Conservation (phyloP, 805 yeast species). For the Yarrowia hollandica region DNA sequence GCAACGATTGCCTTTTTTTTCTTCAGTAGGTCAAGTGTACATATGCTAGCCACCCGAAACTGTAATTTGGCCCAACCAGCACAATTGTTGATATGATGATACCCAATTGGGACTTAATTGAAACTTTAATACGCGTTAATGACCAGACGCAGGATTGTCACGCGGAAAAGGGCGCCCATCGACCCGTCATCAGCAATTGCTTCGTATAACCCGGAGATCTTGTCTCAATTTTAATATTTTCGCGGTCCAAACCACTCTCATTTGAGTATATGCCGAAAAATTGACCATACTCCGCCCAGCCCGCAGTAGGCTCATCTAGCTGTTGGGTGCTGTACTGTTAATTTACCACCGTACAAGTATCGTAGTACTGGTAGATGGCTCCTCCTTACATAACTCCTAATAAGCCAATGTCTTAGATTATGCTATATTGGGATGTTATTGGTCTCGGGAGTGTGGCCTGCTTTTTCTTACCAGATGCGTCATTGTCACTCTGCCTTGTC, state of each 20-base stretch:
- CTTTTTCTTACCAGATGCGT: too few relatives aligned
- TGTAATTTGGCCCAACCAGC: neutral
- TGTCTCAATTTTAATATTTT: neutral
- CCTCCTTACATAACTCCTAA: too few relatives aligned
- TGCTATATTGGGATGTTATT: neutral
- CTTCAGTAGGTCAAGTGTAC: neutral
- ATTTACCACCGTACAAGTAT: too few relatives aligned
- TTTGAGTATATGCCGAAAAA: too few relatives aligned
- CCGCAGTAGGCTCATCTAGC: too few relatives aligned
- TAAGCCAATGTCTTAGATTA: neutral
- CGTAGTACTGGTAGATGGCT: too few relatives aligned
- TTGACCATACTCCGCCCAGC: too few relatives aligned
- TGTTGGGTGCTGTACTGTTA: too few relatives aligned
- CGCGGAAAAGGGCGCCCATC: slow-evolving; percentile 2
- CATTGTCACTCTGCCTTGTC: too few relatives aligned
- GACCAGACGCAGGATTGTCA: neutral
- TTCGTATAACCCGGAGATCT: neutral
- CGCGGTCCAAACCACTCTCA: too few relatives aligned
- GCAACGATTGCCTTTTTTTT: neutral
- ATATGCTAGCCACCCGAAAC: slow-evolving; percentile 22
- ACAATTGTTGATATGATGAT: neutral
- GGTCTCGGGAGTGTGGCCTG: too few relatives aligned
- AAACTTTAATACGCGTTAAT: neutral
- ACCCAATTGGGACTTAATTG: slow-evolving; percentile 21
- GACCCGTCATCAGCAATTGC: neutral